Evolutionary conservation across 257 asterid species (phyloP).

Genomic region (Thymus quinquecostatus): DNA sequence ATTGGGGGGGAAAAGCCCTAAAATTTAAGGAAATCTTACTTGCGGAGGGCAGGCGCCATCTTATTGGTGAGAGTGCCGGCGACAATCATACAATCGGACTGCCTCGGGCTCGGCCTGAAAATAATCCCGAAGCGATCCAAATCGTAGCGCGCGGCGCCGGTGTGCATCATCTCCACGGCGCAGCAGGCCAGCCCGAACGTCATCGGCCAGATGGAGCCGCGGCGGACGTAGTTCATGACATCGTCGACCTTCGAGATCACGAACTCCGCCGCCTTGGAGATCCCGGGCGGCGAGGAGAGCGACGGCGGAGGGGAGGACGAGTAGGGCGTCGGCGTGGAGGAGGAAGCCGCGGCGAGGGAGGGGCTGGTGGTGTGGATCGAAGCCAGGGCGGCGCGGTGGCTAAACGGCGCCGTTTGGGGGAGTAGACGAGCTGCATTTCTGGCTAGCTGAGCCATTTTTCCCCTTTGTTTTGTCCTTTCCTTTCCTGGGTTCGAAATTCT

Average conservation of each 20-base stretch:
- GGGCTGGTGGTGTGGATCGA: slow-evolving; percentile 83
- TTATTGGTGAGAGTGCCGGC: slow-evolving; percentile 51
- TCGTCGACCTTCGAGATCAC: slow-evolving; percentile 96
- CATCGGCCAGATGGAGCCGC: slow-evolving; percentile 99
- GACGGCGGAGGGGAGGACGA: slow-evolving; percentile 68
- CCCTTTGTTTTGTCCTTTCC: too few relatives aligned
- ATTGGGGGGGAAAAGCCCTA: not conserved
- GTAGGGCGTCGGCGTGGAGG: slow-evolving; percentile 72
- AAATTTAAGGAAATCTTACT: slow-evolving; percentile 39
- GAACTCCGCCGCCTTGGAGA: slow-evolving; percentile 81
- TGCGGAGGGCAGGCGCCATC: slow-evolving; percentile 99
- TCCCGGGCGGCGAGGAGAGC: slow-evolving; percentile 69
- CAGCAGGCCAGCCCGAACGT: slow-evolving; percentile 96
- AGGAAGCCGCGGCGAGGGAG: slow-evolving; percentile 50
- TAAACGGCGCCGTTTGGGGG: slow-evolving; percentile 50
- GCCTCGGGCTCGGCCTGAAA: slow-evolving; percentile 98
- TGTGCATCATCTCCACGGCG: slow-evolving; percentile 99
- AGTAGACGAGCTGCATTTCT: slow-evolving; percentile 61
- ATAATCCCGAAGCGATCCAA: slow-evolving; percentile 93
- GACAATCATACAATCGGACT: slow-evolving; percentile 68
- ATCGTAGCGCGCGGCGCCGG: slow-evolving; percentile 97
- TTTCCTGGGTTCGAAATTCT: slow-evolving; percentile 11
- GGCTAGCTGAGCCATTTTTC: slow-evolving; percentile 74
- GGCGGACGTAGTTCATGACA: slow-evolving; percentile 95
- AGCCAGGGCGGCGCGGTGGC: slow-evolving; percentile 65